A percentile compares a stretch with the other conserved stretches of the same genome.
phyloP scores from a whole-genome alignment of 768 basidiomycete species.

The Macrolepiota dolichaula region DNA sequence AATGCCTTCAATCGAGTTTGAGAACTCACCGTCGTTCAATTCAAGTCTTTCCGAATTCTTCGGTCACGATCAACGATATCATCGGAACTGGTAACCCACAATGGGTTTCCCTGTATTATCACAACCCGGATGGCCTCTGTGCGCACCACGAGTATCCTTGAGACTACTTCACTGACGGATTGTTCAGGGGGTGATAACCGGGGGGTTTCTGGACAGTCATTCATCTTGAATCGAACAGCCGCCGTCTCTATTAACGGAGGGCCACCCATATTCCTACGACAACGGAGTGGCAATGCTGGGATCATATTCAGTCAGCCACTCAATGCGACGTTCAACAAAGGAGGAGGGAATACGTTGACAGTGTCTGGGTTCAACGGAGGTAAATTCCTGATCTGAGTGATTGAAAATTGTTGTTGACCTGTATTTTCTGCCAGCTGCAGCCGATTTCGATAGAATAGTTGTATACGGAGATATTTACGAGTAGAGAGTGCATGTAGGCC shows the following conservation, averaged over 20 bases:
- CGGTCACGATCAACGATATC: slow-evolving; percentile 23
- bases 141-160: slow-evolving; percentile 2
- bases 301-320: slow-evolving; percentile 24
- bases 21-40: background rate
- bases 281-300: slow-evolving; percentile 17
- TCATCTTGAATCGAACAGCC: slow-evolving; percentile 22
- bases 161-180: background rate
- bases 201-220: slow-evolving; percentile 17
- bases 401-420: background rate
- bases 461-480: slow-evolving; percentile 7
- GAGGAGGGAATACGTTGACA: background rate
- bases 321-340: slow-evolving; percentile 19
- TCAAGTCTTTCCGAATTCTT: slow-evolving; percentile 15
- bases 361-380: slow-evolving; percentile 8
- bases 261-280: slow-evolving; percentile 20
- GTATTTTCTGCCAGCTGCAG: background rate
- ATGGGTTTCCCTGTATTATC: slow-evolving; percentile 29
- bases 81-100: slow-evolving; percentile 27
- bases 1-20: background rate
- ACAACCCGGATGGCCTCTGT: slow-evolving; percentile 23
- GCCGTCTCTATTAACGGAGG: slow-evolving; percentile 23
- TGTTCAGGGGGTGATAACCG: slow-evolving; percentile 22
- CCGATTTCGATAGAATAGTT: slow-evolving; percentile 4
- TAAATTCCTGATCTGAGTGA: background rate
- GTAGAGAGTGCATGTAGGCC: background rate